Evolutionary conservation across 169 alveolate genomes (phyloP).

Genomic region (Cryptosporidium canis): DNA sequence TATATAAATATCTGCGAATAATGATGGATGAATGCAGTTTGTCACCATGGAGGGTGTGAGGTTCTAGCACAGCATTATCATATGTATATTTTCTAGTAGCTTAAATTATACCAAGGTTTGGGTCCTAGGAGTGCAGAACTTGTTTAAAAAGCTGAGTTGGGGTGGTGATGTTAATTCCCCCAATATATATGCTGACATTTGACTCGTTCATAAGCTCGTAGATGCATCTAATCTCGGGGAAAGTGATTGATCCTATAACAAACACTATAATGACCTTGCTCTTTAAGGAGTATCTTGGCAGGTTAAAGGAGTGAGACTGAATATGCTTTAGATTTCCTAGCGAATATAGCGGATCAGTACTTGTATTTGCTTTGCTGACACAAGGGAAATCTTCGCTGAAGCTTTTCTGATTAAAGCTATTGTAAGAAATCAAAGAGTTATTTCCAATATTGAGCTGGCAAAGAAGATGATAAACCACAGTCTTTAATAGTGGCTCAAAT

Average conservation of each 20-base stretch:
- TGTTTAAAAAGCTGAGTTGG: constrained; percentile 51
- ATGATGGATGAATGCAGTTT: too few species aligned
- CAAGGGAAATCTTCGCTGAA: constrained; percentile 61
- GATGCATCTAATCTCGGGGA: constrained; percentile 81
- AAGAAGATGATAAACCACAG: constrained; percentile 25
- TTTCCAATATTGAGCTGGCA: constrained; percentile 44
- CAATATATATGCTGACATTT: constrained; percentile 81
- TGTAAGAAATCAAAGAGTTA: constrained; percentile 44
- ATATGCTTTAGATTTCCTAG: constrained; percentile 58
- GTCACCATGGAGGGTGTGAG: too few species aligned
- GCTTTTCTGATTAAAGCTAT: constrained; percentile 29
- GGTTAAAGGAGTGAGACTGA: constrained; percentile 25
- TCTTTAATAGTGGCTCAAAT: constrained; percentile 60
- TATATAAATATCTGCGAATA: too few species aligned
- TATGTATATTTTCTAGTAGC: background rate
- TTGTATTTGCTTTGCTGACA: background rate
- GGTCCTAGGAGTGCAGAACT: constrained; percentile 9
- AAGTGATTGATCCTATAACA: constrained; percentile 83
- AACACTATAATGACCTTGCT: constrained; percentile 77
- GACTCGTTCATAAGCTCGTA: constrained; percentile 77
- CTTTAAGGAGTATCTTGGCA: constrained; percentile 24
- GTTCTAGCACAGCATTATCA: background rate
- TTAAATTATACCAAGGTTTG: background rate
- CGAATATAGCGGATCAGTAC: background rate
- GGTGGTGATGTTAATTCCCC: constrained; percentile 78